Percentiles rank a stretch among this genome's conserved stretches.
These are phyloP conservation scores for Pneumocystis carinii DNA, from an alignment of 1,139 yeast species.

Conservation along the genomic window DNA sequence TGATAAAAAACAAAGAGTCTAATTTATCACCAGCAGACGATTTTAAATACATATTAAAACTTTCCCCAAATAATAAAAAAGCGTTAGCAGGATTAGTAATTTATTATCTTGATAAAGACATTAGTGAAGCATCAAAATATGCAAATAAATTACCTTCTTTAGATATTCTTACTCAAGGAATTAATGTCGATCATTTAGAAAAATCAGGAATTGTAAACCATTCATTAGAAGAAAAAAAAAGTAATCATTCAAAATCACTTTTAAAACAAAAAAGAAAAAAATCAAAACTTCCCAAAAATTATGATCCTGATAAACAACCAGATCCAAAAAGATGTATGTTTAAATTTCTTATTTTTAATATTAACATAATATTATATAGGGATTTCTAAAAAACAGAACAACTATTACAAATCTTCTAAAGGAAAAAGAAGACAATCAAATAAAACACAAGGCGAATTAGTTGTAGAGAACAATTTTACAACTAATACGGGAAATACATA, in stretches of 20 bases:
- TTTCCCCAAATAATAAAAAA: constrained; percentile 13
- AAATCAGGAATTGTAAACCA: constrained; percentile 29
- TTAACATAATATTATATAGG: not conserved
- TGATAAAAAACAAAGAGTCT: constrained; percentile 13
- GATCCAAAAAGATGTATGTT: constrained; percentile 58
- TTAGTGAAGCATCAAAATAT: constrained; percentile 8
- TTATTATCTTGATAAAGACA: constrained; percentile 15
- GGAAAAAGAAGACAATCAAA: constrained; percentile 34
- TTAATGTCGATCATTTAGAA: constrained; percentile 31
- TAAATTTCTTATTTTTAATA: not conserved
- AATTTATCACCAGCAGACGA: not conserved
- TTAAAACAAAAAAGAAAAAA: constrained; percentile 27
- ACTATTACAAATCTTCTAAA: constrained; percentile 62
- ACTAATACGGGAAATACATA: not conserved
- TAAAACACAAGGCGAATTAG: constrained; percentile 52
- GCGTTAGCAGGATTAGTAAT: constrained; percentile 12
- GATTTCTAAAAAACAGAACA: constrained; percentile 76
- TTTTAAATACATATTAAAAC: not conserved
- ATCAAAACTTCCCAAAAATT: constrained; percentile 29
- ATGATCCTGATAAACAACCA: constrained; percentile 28
- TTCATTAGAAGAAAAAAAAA: constrained; percentile 12
- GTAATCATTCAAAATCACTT: constrained; percentile 13
- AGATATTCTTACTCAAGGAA: constrained; percentile 24
- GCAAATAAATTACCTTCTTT: constrained; percentile 7
- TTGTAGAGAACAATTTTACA: not conserved